Percentiles rank a stretch among this genome's conserved stretches.
phyloP scores from a whole-genome alignment of 1,139 yeast genomes.

The Suhomyces bribrorum region DNA sequence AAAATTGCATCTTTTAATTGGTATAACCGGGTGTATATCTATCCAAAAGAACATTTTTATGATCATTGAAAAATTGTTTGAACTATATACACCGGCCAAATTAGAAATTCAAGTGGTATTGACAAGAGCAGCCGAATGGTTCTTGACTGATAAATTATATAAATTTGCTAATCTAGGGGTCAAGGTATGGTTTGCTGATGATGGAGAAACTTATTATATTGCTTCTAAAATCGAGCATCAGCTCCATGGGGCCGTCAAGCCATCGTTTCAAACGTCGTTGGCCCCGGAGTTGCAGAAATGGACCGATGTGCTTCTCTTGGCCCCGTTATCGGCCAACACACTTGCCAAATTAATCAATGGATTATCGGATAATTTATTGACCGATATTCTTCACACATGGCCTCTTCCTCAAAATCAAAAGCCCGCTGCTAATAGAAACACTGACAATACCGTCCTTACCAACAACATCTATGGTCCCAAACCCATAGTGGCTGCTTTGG shows the following conservation, averaged over 20 bases:
- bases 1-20: conserved; percentile 29
- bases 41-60: conserved; percentile 27
- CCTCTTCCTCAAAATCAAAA: conserved; percentile 19
- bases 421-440: conserved; percentile 4
- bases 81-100: conserved; percentile 25
- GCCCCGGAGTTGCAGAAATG: conserved; percentile 27
- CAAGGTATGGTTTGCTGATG: conserved; percentile 32
- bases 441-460: conserved; percentile 21
- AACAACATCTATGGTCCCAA: conserved; percentile 24
- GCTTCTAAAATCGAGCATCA: conserved; percentile 14
- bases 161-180: conserved; percentile 30
- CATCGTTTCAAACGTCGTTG: conserved; percentile 1
- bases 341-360: conserved; percentile 33
- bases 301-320: conserved; percentile 37
- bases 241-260: conserved; percentile 2
- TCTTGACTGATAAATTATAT: conserved; percentile 26
- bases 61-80: conserved; percentile 30
- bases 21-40: conserved; percentile 32
- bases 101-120: conserved; percentile 31
- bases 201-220: conserved; percentile 23
- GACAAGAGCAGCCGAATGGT: conserved; percentile 31
- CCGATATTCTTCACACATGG: conserved; percentile 31
- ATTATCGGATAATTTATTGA: conserved; percentile 29
- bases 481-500: conserved; percentile 31
- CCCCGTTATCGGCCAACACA: conserved; percentile 33